These are phyloP conservation scores for Paramarasmius palmivorus DNA, from an alignment of 1,284 basidiomycete species.

Conservation along the genomic window DNA sequence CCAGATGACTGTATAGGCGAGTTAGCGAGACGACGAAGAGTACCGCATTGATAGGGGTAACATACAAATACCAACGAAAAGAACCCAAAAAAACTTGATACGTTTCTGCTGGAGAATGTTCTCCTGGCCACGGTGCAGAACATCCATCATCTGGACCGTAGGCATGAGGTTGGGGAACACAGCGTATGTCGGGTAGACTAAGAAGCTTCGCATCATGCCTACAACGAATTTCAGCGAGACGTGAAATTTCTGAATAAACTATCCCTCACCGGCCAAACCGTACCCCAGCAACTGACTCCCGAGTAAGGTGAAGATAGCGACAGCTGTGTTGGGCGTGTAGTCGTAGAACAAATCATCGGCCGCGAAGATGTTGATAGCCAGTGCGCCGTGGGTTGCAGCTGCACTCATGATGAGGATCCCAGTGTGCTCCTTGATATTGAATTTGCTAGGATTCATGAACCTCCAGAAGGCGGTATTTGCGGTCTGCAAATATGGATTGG, in stretches of 20 bases:
- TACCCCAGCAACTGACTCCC: slow-evolving; percentile 45
- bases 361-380: slow-evolving; percentile 43
- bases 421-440: slow-evolving; percentile 71
- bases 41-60: background rate
- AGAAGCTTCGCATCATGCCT: slow-evolving; percentile 23
- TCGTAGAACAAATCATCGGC: slow-evolving; percentile 39
- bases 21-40: background rate
- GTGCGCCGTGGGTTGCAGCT: slow-evolving; percentile 37
- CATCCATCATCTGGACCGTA: slow-evolving; percentile 29
- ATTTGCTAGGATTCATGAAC: slow-evolving; percentile 33
- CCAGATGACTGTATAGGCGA: slow-evolving; percentile 34
- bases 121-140: slow-evolving; percentile 15
- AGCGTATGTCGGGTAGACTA: slow-evolving; percentile 27
- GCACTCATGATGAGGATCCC: slow-evolving; percentile 76
- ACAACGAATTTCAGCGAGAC: slow-evolving; percentile 8
- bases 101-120: slow-evolving; percentile 32
- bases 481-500: slow-evolving; percentile 27
- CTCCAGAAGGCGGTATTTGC: slow-evolving; percentile 36
- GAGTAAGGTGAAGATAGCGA: slow-evolving; percentile 38
- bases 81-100: slow-evolving; percentile 45
- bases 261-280: slow-evolving; percentile 29
- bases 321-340: slow-evolving; percentile 33
- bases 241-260: slow-evolving; percentile 1
- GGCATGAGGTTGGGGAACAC: slow-evolving; percentile 30
- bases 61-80: slow-evolving; percentile 37